Evolutionary conservation across 768 basidiomycete species (phyloP), one percentile per base, ranked within the genome.

Genomic region (Boletus vermiculosoides): DNA sequence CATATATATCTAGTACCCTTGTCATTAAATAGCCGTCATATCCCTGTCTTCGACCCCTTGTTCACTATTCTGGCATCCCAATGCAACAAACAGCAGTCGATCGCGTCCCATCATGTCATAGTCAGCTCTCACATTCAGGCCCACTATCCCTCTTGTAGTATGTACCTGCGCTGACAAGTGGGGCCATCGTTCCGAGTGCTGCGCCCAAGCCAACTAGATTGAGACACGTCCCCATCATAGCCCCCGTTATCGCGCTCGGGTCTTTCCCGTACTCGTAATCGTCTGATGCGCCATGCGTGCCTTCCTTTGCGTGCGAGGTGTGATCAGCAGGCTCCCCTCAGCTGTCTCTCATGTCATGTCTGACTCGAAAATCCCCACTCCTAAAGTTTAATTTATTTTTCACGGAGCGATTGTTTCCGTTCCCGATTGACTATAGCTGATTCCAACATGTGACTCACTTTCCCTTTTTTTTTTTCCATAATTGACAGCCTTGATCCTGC

Each of bases 21-120:
- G 57, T 66, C 55, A 36, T 56, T 61, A 59, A 50, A 60, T 60
- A 65, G 37, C 49, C 53, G 49, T 52, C 58, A 12, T 59, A 45
- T 40, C 56, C 22, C 41, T 28, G 34, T 48, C 47, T 23, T 22
- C 15, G 18, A 18, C 25, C 46, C 52, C 30, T 36, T 22, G 41
- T 54, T 28, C 25, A 30, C 41, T 31, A 39, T 30, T 23, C 33
- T 23, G 37, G 40, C 28, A 50, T 34, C 51, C 39, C 49, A 40
- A 30, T 59, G 41, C 46, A 31, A 10, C 5, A 30, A 33, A 34
- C 34, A 15, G n/a, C 45, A 2, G 11, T 47, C 33, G 12, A 23
- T 57, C 25, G 34, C 5, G 10, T 16, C 15, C n/a, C n/a, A n/a
- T 25, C 2, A 33, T 33, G 31, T 33, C 34, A 33, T 15, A 15